Evolutionary conservation across 2,329 filamentous ascomycete species (phyloP).

Genomic region (Orbilia brochopaga): DNA sequence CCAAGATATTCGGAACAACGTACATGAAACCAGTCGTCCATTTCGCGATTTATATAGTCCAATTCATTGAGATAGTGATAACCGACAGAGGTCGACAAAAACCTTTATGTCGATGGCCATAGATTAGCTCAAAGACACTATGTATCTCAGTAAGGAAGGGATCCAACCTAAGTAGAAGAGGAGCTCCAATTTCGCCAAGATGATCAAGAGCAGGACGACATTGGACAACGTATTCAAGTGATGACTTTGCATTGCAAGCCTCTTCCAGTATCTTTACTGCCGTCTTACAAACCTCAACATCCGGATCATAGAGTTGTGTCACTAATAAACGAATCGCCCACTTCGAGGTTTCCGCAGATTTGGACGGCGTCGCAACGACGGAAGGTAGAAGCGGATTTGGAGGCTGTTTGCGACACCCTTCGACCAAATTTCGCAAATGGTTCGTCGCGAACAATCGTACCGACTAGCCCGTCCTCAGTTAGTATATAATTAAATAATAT

Average conservation of each 20-base stretch:
- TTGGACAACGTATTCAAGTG: slow-evolving; percentile 94
- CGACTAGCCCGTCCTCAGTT: slow-evolving; percentile 36
- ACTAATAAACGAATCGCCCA: slow-evolving; percentile 97
- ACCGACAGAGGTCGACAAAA: slow-evolving; percentile 92
- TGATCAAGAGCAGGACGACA: slow-evolving; percentile 94
- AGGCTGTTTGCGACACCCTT: slow-evolving; percentile 59
- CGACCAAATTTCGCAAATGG: slow-evolving; percentile 53
- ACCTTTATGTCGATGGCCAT: slow-evolving; percentile 58
- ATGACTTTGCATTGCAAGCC: slow-evolving; percentile 88
- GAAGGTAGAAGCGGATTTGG: slow-evolving; percentile 56
- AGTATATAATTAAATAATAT: not conserved
- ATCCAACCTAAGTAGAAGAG: slow-evolving; percentile 73
- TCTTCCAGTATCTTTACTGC: slow-evolving; percentile 97
- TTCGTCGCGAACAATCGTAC: slow-evolving; percentile 54
- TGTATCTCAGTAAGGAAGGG: not conserved
- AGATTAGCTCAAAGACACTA: not conserved
- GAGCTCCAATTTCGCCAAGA: slow-evolving; percentile 93
- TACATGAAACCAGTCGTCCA: slow-evolving; percentile 96
- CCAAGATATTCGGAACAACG: slow-evolving; percentile 18
- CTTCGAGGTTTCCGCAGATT: slow-evolving; percentile 68
- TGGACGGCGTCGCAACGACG: slow-evolving; percentile 57
- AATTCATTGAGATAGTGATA: slow-evolving; percentile 96
- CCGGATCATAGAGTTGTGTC: slow-evolving; percentile 96
- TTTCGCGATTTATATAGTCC: slow-evolving; percentile 98
- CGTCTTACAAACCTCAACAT: slow-evolving; percentile 93